Evolutionary conservation across 352 stramenopile genomes (phyloP).

Genomic region (Pythium aristosporum): DNA sequence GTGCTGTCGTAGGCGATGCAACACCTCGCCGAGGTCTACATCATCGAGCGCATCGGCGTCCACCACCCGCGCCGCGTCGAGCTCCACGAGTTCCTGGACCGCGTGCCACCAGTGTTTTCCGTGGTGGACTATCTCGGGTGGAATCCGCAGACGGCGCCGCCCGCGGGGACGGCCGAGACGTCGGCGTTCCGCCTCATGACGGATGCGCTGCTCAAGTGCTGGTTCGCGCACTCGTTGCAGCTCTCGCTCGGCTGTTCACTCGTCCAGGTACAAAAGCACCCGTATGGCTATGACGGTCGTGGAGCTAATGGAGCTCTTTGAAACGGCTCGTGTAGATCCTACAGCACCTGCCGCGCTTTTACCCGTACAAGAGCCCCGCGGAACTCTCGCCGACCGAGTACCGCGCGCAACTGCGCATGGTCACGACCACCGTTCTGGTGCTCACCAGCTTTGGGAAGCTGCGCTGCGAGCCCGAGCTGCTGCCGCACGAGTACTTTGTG

Average conservation of each 20-base stretch:
- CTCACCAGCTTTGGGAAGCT: constrained; percentile 82
- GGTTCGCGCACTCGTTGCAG: constrained; percentile 60
- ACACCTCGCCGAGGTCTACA: constrained; percentile 45
- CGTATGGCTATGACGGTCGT: background rate
- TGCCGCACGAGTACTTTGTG: constrained; percentile 91
- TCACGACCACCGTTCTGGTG: constrained; percentile 86
- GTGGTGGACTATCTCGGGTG: constrained; percentile 76
- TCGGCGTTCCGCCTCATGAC: constrained; percentile 63
- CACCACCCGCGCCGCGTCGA: constrained; percentile 59
- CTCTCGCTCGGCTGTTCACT: constrained; percentile 66
- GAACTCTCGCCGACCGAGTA: constrained; percentile 73
- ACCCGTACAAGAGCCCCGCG: constrained; percentile 77
- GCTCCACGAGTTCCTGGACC: constrained; percentile 66
- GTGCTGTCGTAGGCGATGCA: constrained; percentile 9
- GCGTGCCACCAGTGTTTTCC: constrained; percentile 45
- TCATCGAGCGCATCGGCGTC: constrained; percentile 73
- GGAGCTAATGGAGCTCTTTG: background rate
- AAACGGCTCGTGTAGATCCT: constrained; percentile 26
- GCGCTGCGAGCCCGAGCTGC: constrained; percentile 71
- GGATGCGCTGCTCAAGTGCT: constrained; percentile 65
- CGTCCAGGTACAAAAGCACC: constrained; percentile 38
- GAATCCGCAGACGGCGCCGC: constrained; percentile 52
- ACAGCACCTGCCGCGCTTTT: constrained; percentile 70
- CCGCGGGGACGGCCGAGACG: constrained; percentile 33
- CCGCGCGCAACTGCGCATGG: constrained; percentile 76